Conservation (phyloP, 1,284 basidiomycete species). For the Ustilago xerochloae region DNA sequence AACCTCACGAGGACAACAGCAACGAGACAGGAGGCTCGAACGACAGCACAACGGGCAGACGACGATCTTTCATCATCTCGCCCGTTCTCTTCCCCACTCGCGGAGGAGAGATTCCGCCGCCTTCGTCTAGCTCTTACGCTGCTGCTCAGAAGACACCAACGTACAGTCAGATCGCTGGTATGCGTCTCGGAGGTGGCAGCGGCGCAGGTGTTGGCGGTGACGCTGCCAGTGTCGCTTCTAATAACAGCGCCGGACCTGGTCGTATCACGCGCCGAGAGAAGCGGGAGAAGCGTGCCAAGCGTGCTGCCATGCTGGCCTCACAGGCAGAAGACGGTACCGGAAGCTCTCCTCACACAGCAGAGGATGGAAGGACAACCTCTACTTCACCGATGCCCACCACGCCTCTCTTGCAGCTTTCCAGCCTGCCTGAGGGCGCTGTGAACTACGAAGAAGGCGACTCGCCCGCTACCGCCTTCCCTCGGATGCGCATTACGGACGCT, state of each 20-base stretch:
- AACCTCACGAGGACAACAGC: constrained; percentile 22
- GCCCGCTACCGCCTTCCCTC: constrained; percentile 53
- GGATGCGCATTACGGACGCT: constrained; percentile 60
- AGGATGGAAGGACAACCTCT: constrained; percentile 19
- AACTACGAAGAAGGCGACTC: constrained; percentile 43
- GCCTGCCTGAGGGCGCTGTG: constrained; percentile 17
- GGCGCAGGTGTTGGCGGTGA: constrained; percentile 29
- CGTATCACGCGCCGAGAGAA: constrained; percentile 60
- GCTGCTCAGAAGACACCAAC: constrained; percentile 18
- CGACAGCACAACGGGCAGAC: constrained; percentile 25
- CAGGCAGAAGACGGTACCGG: constrained; percentile 20
- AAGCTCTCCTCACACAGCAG: constrained; percentile 10
- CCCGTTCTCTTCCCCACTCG: constrained; percentile 58
- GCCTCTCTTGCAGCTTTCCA: constrained; percentile 27
- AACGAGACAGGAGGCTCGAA: constrained; percentile 16
- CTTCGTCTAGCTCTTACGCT: constrained; percentile 24
- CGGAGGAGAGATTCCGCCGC: constrained; percentile 43
- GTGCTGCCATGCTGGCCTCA: constrained; percentile 38
- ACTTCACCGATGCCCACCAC: constrained; percentile 35
- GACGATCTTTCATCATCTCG: constrained; percentile 55
- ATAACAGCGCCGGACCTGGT: constrained; percentile 43
- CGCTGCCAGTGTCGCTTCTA: constrained; percentile 36
- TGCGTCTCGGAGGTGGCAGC: constrained; percentile 26
- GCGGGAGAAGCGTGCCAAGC: constrained; percentile 52
- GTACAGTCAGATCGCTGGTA: constrained; percentile 32